Base-by-base conservation (phyloP, 1,284 basidiomycete genomes). In the Caloboletus inedulis region DNA sequence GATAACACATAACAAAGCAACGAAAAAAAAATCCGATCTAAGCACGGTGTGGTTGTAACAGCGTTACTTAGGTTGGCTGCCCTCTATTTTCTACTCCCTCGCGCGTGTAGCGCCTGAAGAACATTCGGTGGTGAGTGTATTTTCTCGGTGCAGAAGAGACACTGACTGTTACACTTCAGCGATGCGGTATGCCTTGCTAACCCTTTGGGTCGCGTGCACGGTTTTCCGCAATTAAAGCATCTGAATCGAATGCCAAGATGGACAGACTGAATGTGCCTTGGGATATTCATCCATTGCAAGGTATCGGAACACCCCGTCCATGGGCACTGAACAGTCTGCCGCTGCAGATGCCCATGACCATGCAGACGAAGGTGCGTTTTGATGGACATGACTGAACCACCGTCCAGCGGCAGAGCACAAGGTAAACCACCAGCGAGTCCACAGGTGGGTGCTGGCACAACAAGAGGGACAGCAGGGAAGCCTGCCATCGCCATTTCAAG, bases 221-320 rank as follows among this genome's bases (percentile, higher is more conserved):
- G 8, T 23, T 59, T 59, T 3, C 46, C 49, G 13, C 62, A 64
- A 8, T 41, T 18, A 7, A 4, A 19, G 19, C 61, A 61, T 10
- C 4, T 23, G 19, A 59, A 49, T 27, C 50, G 45, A 34, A 61
- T 27, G 18, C 49, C 48, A 13, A 62, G 30, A 31, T 59, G 57
- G 21, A 48, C n/a, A 6, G 47, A 48, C 27, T 29, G 51, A 21
- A 61, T 51, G n/a, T 62, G 56, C 39, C 63, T 62, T 8, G 47
- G 33, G 1, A 60, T 43, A 16, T 57, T 65, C 39, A 43, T 43
- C 60, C 49, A 49, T 34, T 41, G 39, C 29, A 58, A 35, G 12
- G 16, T 36, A n/a, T 40, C n/a, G 1, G 39, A 27, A 39, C 58
- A 58, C 2, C 49, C 48, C 19, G 10, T 18, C 56, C 61, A 63